Percentiles rank a stretch among this genome's conserved stretches.
Conservation (phyloP, 2,329 filamentous ascomycete genomes). For the Colletotrichum nymphaeae region DNA sequence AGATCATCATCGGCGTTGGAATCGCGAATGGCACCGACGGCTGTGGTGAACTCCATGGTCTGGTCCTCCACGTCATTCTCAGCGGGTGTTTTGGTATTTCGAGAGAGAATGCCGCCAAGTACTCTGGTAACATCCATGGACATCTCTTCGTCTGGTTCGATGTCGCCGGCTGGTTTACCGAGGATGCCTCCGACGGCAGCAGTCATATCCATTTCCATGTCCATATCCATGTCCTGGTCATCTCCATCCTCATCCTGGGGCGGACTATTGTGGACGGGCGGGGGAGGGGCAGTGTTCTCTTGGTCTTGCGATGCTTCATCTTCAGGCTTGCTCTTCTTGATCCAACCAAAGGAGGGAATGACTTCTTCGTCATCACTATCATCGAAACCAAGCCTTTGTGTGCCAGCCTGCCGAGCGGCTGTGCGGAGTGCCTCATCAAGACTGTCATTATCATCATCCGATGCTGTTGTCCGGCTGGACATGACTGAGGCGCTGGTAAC, state of each 20-base stretch:
- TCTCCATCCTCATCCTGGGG: conserved; percentile 37
- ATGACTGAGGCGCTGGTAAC: conserved; percentile 75
- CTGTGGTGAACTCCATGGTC: conserved; percentile 88
- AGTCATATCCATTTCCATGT: conserved; percentile 70
- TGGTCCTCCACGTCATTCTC: conserved; percentile 60
- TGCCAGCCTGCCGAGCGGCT: conserved; percentile 81
- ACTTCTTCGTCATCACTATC: conserved; percentile 68
- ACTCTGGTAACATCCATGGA: conserved; percentile 95
- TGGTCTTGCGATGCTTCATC: conserved; percentile 53
- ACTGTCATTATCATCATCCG: conserved; percentile 69
- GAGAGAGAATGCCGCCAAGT: conserved; percentile 80
- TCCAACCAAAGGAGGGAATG: conserved; percentile 82
- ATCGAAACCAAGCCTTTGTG: conserved; percentile 70
- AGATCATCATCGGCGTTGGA: conserved; percentile 42
- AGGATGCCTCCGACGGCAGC: conserved; percentile 66
- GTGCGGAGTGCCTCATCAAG: conserved; percentile 83
- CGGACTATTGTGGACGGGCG: background rate
- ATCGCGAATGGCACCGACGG: conserved; percentile 75
- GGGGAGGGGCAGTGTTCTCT: conserved; percentile 52
- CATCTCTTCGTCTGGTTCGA: conserved; percentile 72
- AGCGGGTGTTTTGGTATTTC: conserved; percentile 36
- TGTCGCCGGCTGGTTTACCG: conserved; percentile 51
- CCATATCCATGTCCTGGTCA: conserved; percentile 58
- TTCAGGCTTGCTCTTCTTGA: conserved; percentile 61
- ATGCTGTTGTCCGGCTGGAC: conserved; percentile 67